Evolutionary conservation across 2,329 filamentous ascomycete genomes (phyloP), one percentile per base, ranked within the genome.

Genomic region (Tolypocladium endophyticum): DNA sequence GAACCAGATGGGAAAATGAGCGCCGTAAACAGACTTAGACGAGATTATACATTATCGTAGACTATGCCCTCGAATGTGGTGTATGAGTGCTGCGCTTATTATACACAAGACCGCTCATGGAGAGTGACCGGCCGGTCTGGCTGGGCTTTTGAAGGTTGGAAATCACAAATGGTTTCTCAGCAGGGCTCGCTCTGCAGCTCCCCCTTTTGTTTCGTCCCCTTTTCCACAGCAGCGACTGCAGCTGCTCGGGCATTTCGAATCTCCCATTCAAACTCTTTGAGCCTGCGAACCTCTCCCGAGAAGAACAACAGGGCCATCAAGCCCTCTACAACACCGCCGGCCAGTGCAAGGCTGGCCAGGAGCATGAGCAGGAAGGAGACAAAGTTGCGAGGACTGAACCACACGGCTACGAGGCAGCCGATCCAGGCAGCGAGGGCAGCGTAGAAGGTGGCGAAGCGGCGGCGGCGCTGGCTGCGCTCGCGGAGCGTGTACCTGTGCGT

Each of bases 231-330:
- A 28, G 74, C 73, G 5, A 73, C 68, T 0, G 74, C 74, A 2
- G 73, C 69, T 0, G 76, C 74, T 63, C 76, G 86, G 16, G 87
- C 87, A 70, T 89, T 92, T 57, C 77, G 77, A 33, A 97, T 87
- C 73, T 99, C 94, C 89, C 91, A 97, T 71, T 94, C 86, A 74
- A 97, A 97, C 76, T 99, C 94, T 67, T 85, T 87, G 59, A 99
- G 76, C 4, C 88, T 87, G 61, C 91, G 82, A 61, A 97, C 74
- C 76, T 99, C 94, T 62, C 86, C 86, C 14, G 88, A 87, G 61
- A 96, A 87, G 71, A 99, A 99, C 56, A 97, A 73, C 0, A 94
- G 81, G 0, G 92, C 89, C 71, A 97, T 89, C 47, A 97, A 74
- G 0, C 93, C 92, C 69, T 97, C 90, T 25, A 97, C 71, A 3